A percentile compares a stretch with the other conserved stretches of the same genome.
phyloP scores from a whole-genome alignment of 805 yeast genomes.

The Ogataea angusta region DNA sequence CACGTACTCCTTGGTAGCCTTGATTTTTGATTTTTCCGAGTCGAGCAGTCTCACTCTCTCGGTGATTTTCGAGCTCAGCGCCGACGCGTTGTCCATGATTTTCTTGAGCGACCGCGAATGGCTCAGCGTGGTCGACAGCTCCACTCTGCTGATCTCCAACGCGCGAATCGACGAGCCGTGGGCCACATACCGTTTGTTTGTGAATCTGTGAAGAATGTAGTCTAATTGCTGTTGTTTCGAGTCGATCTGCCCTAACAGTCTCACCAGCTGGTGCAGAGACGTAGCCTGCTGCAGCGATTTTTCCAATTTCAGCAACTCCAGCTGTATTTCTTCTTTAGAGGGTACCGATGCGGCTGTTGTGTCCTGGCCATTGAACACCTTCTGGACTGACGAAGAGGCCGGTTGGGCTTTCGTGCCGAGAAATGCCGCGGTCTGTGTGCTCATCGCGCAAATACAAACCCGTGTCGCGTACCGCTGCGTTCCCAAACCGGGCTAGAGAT shows the following conservation, averaged over 20 bases:
- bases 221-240: slow-evolving; percentile 25
- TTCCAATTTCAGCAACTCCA: slow-evolving; percentile 21
- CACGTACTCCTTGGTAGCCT: slow-evolving; percentile 61
- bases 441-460: neutral
- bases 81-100: slow-evolving; percentile 57
- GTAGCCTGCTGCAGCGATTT: slow-evolving; percentile 25
- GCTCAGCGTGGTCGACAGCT: slow-evolving; percentile 56
- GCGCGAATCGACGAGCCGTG: slow-evolving; percentile 39
- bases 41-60: slow-evolving; percentile 68
- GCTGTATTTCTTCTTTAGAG: slow-evolving; percentile 19
- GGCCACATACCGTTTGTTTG: slow-evolving; percentile 34
- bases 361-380: slow-evolving; percentile 1
- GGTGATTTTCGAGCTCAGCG: slow-evolving; percentile 64
- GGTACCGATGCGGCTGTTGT: slow-evolving; percentile 13
- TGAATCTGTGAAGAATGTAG: slow-evolving; percentile 20
- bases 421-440: neutral
- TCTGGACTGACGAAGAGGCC: neutral
- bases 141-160: slow-evolving; percentile 59
- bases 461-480: neutral
- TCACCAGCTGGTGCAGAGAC: slow-evolving; percentile 22
- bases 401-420: neutral
- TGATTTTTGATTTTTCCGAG: slow-evolving; percentile 62
- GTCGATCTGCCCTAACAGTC: slow-evolving; percentile 24
- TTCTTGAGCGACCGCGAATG: slow-evolving; percentile 54
- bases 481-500: neutral